A percentile compares a stretch with the other conserved stretches of the same genome.
These are phyloP conservation scores for Boletus sp. DNA, from an alignment of 768 basidiomycete genomes.

Conservation along the genomic window DNA sequence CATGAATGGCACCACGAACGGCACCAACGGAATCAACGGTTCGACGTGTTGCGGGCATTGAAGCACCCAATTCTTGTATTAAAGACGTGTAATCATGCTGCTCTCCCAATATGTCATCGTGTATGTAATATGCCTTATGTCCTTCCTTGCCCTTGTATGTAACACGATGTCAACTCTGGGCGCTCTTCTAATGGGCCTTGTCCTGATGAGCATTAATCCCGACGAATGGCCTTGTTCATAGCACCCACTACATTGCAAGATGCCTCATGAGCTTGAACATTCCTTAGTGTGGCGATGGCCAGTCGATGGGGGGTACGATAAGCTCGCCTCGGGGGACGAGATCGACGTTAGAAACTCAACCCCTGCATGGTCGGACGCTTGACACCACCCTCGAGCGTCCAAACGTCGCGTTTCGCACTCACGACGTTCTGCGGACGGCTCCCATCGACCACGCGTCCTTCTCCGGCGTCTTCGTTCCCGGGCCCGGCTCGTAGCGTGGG, in stretches of 20 bases:
- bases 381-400: constrained; percentile 7
- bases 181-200: neutral
- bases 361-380: constrained; percentile 15
- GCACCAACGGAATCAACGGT: constrained; percentile 17
- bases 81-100: neutral
- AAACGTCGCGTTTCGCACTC: constrained; percentile 1
- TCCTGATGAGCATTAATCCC: neutral
- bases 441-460: neutral
- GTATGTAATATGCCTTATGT: neutral
- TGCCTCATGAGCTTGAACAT: neutral
- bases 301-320: neutral
- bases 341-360: constrained; percentile 13
- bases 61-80: neutral
- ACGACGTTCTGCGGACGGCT: neutral
- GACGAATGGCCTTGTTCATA: neutral
- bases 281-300: neutral
- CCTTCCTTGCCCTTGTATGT: neutral
- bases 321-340: neutral
- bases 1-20: neutral
- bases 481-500: constrained; percentile 39
- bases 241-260: neutral
- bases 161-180: neutral
- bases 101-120: neutral
- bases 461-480: neutral
- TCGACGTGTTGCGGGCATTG: constrained; percentile 8